Percentiles rank a stretch among this genome's conserved stretches.
Conservation (phyloP, 139 green algal genomes). For the Parachlorella kessleri region DNA sequence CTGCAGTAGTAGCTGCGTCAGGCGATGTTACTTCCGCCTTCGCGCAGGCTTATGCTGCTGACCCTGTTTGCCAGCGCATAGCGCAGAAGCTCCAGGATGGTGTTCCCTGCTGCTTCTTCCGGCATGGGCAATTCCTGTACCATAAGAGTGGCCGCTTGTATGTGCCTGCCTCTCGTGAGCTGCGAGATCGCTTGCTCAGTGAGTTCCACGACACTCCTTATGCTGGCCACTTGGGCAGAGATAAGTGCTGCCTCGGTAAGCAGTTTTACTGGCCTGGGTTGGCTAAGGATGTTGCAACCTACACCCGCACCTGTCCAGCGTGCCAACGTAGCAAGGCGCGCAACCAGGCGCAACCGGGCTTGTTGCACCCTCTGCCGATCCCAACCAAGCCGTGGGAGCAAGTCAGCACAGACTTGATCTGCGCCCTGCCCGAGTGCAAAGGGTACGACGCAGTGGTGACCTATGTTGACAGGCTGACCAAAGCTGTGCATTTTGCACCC, state of each 20-base stretch:
- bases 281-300: neutral
- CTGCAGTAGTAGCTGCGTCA: too few species aligned
- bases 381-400: slow-evolving; percentile 17
- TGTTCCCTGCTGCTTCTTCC: too few species aligned
- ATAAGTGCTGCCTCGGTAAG: neutral
- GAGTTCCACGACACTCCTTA: neutral
- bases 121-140: too few species aligned
- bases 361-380: slow-evolving; percentile 25
- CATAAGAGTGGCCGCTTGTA: neutral
- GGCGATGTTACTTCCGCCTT: too few species aligned
- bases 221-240: neutral
- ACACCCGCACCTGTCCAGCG: slow-evolving; percentile 12
- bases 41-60: too few species aligned
- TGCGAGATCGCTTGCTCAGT: neutral
- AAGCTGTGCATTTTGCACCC: slow-evolving; percentile 20
- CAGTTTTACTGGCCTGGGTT: slow-evolving; percentile 35
- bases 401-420: slow-evolving; percentile 38
- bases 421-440: neutral
- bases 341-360: neutral
- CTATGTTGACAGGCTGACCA: slow-evolving; percentile 20
- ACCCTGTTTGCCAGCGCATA: too few species aligned
- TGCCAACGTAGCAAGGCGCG: slow-evolving; percentile 42
- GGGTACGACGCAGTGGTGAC: slow-evolving; percentile 49
- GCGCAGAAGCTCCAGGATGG: too few species aligned
- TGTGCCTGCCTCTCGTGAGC: neutral